These are phyloP conservation scores for Asterochloris erici DNA, from an alignment of 139 green algal species.

Conservation along the genomic window DNA sequence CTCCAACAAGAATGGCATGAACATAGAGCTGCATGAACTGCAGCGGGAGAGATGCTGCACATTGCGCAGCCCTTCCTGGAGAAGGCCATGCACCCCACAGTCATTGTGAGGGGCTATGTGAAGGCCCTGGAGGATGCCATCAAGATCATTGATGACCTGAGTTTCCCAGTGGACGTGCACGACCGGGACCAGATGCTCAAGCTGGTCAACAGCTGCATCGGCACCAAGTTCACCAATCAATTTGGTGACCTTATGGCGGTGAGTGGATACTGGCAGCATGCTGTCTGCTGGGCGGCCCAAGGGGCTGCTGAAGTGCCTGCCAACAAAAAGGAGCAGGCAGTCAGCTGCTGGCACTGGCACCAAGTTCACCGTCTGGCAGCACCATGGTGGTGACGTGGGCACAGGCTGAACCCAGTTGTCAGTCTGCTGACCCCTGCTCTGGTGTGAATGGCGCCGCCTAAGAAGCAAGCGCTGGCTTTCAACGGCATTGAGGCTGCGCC, in stretches of 20 bases:
- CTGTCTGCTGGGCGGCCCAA: no score
- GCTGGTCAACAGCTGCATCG: slow-evolving; percentile 93
- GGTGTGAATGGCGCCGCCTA: no score
- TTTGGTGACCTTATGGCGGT: slow-evolving; percentile 93
- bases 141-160: slow-evolving; percentile 77
- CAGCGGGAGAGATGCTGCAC: slow-evolving; percentile 93
- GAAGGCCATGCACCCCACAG: slow-evolving; percentile 94
- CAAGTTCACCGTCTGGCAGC: no score
- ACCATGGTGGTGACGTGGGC: no score
- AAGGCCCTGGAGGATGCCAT: slow-evolving; percentile 86
- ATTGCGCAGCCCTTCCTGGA: slow-evolving; percentile 92
- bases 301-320: not conserved
- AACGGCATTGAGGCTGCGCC: no score
- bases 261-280: not conserved
- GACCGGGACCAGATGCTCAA: slow-evolving; percentile 91
- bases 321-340: not conserved
- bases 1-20: no score
- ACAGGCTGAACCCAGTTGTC: no score
- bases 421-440: no score
- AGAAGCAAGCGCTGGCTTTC: no score
- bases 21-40: not conserved
- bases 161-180: slow-evolving; percentile 88
- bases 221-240: slow-evolving; percentile 96
- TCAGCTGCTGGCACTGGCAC: not conserved
- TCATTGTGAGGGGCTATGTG: slow-evolving; percentile 88